A percentile compares a stretch with the other conserved stretches of the same genome.
Evolutionary conservation across 2,329 filamentous ascomycete species (phyloP).

Genomic region (Aspergillus chevalieri): DNA sequence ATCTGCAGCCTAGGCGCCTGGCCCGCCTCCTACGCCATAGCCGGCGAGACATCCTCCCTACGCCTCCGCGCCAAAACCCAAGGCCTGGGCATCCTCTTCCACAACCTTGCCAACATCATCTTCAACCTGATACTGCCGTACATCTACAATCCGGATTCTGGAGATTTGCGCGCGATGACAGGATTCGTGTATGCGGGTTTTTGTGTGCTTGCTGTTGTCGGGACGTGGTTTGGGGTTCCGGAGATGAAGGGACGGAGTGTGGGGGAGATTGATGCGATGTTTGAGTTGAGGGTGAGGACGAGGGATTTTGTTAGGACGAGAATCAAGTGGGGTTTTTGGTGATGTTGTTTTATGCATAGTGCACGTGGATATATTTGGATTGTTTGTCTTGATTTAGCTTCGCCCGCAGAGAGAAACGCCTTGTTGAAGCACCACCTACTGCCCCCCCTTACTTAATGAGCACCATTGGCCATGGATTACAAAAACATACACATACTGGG

Average conservation of each 20-base stretch:
- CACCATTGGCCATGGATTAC: neutral
- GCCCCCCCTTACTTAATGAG: neutral
- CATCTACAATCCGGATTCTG: constrained; percentile 46
- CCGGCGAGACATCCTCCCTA: constrained; percentile 30
- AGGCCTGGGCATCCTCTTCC: constrained; percentile 38
- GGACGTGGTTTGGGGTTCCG: constrained; percentile 45
- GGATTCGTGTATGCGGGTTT: constrained; percentile 37
- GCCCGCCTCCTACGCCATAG: constrained; percentile 34
- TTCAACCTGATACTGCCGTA: constrained; percentile 47
- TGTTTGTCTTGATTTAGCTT: neutral
- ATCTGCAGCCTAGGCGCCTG: constrained; percentile 29
- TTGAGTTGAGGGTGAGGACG: constrained; percentile 17
- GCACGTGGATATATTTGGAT: neutral
- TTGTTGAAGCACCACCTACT: neutral
- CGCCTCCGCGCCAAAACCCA: constrained; percentile 34
- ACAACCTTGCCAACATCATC: constrained; percentile 36
- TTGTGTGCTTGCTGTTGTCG: constrained; percentile 22
- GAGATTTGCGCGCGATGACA: constrained; percentile 36
- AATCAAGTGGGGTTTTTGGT: neutral
- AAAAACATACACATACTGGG: neutral
- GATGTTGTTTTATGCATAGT: neutral
- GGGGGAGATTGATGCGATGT: constrained; percentile 44
- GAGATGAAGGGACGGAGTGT: constrained; percentile 49
- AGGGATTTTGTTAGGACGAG: constrained; percentile 21
- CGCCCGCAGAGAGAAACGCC: neutral